Percentiles rank a stretch among this genome's conserved stretches.
Evolutionary conservation across 1,284 basidiomycete genomes (phyloP).

Genomic region (Sporisorium scitamineum): DNA sequence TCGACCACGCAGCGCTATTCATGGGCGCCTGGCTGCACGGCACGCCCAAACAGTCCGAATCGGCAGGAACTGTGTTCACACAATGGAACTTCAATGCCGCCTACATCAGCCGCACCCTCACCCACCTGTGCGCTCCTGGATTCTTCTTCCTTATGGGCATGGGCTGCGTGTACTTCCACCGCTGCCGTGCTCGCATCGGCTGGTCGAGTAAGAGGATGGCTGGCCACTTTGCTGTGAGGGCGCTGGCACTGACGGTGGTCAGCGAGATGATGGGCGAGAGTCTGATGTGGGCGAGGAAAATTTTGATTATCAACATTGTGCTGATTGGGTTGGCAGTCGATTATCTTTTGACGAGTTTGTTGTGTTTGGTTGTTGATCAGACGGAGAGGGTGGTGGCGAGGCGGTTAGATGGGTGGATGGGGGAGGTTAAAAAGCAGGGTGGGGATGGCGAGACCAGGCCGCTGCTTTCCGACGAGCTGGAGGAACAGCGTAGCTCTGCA

Average conservation of each 20-base stretch:
- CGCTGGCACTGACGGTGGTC: conserved; percentile 40
- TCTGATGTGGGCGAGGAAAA: conserved; percentile 15
- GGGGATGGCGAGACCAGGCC: neutral
- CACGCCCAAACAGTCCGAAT: conserved; percentile 38
- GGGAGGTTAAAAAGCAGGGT: neutral
- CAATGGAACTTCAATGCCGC: conserved; percentile 36
- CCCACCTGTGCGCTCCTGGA: conserved; percentile 57
- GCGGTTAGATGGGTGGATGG: conserved; percentile 10
- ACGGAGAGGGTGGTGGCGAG: conserved; percentile 19
- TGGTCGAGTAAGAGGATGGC: conserved; percentile 27
- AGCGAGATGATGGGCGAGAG: conserved; percentile 35
- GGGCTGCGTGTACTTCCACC: conserved; percentile 53
- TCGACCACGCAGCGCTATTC: conserved; percentile 53
- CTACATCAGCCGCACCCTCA: conserved; percentile 36
- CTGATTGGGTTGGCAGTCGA: conserved; percentile 52
- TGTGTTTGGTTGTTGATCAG: conserved; percentile 30
- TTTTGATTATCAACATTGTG: conserved; percentile 50
- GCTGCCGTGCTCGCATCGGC: conserved; percentile 26
- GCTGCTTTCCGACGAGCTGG: neutral
- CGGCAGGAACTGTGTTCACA: conserved; percentile 25
- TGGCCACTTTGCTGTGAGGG: conserved; percentile 35
- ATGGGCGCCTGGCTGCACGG: conserved; percentile 55
- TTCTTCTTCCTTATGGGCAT: conserved; percentile 59
- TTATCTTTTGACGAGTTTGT: conserved; percentile 45
- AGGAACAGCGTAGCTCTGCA: too few relatives aligned